A percentile compares a stretch with the other conserved stretches of the same genome.
Conservation (phyloP, 768 basidiomycete genomes). For the Kwoniella bestiolae region DNA sequence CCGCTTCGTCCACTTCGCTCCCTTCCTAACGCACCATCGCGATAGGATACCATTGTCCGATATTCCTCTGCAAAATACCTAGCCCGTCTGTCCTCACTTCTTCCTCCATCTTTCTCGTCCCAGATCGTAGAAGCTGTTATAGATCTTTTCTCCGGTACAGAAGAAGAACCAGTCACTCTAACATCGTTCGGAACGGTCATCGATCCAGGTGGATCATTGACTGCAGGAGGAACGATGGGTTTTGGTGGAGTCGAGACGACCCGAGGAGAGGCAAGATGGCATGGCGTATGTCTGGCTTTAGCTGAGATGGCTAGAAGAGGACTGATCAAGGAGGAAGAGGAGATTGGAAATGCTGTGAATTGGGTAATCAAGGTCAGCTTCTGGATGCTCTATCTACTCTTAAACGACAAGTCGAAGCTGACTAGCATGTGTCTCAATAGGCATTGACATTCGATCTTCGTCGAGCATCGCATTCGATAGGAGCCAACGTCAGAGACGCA, state of each 20-base stretch:
- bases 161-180: constrained; percentile 44
- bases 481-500: constrained; percentile 91
- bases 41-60: constrained; percentile 90
- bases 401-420: constrained; percentile 5
- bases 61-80: constrained; percentile 94
- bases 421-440: constrained; percentile 58
- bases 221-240: constrained; percentile 40
- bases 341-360: constrained; percentile 68
- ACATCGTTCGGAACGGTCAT: constrained; percentile 39
- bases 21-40: not conserved
- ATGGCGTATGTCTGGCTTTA: constrained; percentile 87
- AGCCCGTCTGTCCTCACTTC: constrained; percentile 77
- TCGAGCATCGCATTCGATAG: constrained; percentile 89
- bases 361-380: constrained; percentile 79
- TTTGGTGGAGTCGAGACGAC: constrained; percentile 43
- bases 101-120: constrained; percentile 72
- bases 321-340: constrained; percentile 64
- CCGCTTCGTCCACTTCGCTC: not conserved
- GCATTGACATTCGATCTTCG: constrained; percentile 90
- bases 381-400: no score
- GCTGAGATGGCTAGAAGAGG: constrained; percentile 90
- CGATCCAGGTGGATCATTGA: constrained; percentile 47
- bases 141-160: constrained; percentile 67
- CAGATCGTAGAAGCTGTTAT: constrained; percentile 84
- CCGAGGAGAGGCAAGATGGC: constrained; percentile 81